phyloP scores from a whole-genome alignment of 768 basidiomycete genomes.

The Rhizopogon rudus region DNA sequence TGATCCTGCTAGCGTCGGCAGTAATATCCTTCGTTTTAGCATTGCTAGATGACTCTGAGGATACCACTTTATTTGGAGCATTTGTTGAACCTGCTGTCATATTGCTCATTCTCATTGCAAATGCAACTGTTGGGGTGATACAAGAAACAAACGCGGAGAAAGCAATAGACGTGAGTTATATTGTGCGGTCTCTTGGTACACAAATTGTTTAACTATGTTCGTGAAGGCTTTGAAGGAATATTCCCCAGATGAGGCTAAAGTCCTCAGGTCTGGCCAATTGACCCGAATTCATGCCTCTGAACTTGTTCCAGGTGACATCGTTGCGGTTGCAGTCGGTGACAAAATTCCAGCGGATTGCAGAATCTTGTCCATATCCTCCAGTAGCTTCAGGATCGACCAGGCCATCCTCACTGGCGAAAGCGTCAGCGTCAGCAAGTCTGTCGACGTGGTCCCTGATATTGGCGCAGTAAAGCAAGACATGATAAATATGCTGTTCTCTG shows the following conservation, averaged over 20 bases:
- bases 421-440: constrained; percentile 78
- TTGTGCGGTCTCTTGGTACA: background rate
- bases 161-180: constrained; percentile 85
- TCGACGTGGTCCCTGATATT: constrained; percentile 60
- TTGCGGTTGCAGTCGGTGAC: constrained; percentile 89
- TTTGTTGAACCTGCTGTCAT: constrained; percentile 97
- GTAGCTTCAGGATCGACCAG: constrained; percentile 93
- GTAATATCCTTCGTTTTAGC: constrained; percentile 92
- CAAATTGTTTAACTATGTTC: background rate
- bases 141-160: constrained; percentile 96
- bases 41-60: constrained; percentile 73
- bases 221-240: constrained; percentile 91
- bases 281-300: constrained; percentile 77
- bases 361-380: constrained; percentile 83
- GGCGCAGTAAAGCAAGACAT: constrained; percentile 97
- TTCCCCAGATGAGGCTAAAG: constrained; percentile 94
- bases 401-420: constrained; percentile 97
- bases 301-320: constrained; percentile 93
- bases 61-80: constrained; percentile 66
- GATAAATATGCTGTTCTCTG: constrained; percentile 94
- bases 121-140: constrained; percentile 95
- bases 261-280: constrained; percentile 67
- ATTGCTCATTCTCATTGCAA: constrained; percentile 91
- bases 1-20: constrained; percentile 93
- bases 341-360: constrained; percentile 95